phyloP scores from a whole-genome alignment of 352 stramenopile genomes.

The Phytophthora europaea region DNA sequence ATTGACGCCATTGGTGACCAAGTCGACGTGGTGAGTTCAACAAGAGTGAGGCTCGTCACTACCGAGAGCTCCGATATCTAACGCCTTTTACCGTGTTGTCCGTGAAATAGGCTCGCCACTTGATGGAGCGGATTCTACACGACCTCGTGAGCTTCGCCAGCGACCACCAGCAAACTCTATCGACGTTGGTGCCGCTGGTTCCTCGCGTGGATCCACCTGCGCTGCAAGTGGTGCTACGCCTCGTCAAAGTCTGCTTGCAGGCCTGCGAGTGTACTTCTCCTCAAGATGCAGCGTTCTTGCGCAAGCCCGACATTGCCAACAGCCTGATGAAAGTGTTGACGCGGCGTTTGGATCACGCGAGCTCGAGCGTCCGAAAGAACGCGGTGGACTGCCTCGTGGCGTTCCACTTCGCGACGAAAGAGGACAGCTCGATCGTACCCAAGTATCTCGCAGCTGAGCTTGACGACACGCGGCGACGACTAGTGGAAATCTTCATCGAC shows the following conservation, averaged over 20 bases:
- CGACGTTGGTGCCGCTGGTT: conserved; percentile 53
- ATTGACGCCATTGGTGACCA: conserved; percentile 55
- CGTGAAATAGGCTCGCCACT: conserved; percentile 49
- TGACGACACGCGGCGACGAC: conserved; percentile 58
- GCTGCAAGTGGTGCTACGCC: conserved; percentile 59
- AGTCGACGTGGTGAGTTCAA: conserved; percentile 51
- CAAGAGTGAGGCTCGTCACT: background rate
- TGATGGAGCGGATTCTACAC: conserved; percentile 62
- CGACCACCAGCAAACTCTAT: conserved; percentile 48
- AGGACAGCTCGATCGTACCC: conserved; percentile 51
- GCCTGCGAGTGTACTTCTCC: conserved; percentile 33
- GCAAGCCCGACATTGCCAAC: conserved; percentile 39
- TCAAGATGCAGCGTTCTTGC: conserved; percentile 41
- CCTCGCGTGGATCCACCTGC: conserved; percentile 46
- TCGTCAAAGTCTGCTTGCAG: conserved; percentile 60
- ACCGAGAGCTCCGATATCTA: background rate
- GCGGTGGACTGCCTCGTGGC: conserved; percentile 75
- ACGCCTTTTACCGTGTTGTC: background rate
- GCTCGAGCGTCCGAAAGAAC: conserved; percentile 74
- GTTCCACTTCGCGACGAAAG: conserved; percentile 65
- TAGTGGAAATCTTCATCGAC: conserved; percentile 85
- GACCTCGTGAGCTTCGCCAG: conserved; percentile 43
- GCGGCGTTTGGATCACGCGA: conserved; percentile 54
- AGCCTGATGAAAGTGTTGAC: conserved; percentile 47
- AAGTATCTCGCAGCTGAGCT: conserved; percentile 62